These are phyloP conservation scores for Irpex lacteus DNA, from an alignment of 1,284 basidiomycete species.

Conservation along the genomic window DNA sequence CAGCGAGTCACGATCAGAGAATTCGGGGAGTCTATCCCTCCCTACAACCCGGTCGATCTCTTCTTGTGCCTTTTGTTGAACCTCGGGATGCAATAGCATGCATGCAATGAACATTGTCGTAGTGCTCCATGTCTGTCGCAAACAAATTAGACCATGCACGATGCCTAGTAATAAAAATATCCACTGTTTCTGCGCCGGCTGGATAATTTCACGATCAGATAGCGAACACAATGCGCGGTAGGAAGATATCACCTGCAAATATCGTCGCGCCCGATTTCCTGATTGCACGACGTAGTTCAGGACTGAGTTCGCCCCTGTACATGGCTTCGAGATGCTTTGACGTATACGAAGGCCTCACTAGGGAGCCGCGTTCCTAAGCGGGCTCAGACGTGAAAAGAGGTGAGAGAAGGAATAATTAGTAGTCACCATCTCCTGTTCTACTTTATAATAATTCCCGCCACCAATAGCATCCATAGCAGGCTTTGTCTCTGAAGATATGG, in stretches of 20 bases:
- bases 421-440: background rate
- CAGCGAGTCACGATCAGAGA: conserved; percentile 13
- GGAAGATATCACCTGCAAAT: background rate
- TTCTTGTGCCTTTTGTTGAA: conserved; percentile 11
- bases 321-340: background rate
- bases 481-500: background rate
- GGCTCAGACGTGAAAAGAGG: background rate
- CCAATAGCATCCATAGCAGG: background rate
- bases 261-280: background rate
- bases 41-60: conserved; percentile 16
- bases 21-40: conserved; percentile 14
- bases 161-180: background rate
- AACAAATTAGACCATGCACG: background rate
- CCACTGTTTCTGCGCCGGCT: background rate
- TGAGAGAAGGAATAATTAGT: background rate
- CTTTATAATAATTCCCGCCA: background rate
- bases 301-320: background rate
- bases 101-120: conserved; percentile 11
- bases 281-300: background rate
- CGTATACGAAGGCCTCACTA: background rate
- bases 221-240: background rate
- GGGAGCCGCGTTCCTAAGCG: background rate
- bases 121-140: conserved; percentile 6
- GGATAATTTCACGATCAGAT: background rate
- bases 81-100: conserved; percentile 16